Evolutionary conservation across 805 yeast genomes (phyloP).

Genomic region (Barnettozyma botsteinii): DNA sequence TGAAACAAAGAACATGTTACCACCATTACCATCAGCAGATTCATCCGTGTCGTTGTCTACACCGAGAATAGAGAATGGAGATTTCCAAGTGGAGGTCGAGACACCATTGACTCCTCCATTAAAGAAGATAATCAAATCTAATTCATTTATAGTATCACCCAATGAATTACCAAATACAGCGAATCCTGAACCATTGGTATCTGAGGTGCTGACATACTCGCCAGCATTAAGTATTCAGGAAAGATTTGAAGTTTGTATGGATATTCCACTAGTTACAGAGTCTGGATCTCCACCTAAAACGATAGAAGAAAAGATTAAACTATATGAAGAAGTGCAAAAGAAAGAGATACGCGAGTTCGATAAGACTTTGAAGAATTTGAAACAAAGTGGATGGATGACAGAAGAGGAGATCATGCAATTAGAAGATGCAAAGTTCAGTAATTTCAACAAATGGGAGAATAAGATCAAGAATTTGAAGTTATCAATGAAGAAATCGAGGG

Average conservation of each 20-base stretch:
- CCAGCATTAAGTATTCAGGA: slow-evolving; percentile 23
- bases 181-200: neutral
- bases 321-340: slow-evolving; percentile 17
- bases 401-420: slow-evolving; percentile 14
- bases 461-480: slow-evolving; percentile 15
- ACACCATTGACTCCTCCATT: slow-evolving; percentile 5
- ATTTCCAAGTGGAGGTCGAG: slow-evolving; percentile 1
- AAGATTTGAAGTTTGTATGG: slow-evolving; percentile 21
- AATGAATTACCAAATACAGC: neutral
- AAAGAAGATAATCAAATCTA: neutral
- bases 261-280: slow-evolving; percentile 11
- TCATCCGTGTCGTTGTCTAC: neutral
- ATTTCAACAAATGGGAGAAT: slow-evolving; percentile 22
- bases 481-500: neutral
- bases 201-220: slow-evolving; percentile 11
- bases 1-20: slow-evolving; percentile 15
- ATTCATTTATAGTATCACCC: no score
- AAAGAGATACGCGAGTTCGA: slow-evolving; percentile 17
- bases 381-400: slow-evolving; percentile 25
- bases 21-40: slow-evolving; percentile 17
- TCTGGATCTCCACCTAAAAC: slow-evolving; percentile 11
- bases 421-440: slow-evolving; percentile 16
- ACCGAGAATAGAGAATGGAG: slow-evolving; percentile 1
- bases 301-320: slow-evolving; percentile 15
- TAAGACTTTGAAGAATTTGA: slow-evolving; percentile 13